phyloP scores from a whole-genome alignment of 139 green algal species.

The Volvox africanus region DNA sequence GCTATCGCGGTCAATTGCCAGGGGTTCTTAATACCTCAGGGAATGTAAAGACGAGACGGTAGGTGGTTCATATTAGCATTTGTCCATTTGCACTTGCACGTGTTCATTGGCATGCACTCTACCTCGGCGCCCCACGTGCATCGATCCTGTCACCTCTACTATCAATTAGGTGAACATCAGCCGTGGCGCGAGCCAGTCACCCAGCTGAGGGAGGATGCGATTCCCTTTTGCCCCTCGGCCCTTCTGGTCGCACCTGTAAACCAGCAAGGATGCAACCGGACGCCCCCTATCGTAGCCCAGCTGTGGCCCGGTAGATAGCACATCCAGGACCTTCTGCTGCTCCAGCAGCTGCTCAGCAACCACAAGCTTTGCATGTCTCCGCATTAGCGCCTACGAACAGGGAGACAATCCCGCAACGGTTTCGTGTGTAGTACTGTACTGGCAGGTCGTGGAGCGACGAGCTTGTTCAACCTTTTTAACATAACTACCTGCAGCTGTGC shows the following conservation, averaged over 20 bases:
- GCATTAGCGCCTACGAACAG: conserved; percentile 12
- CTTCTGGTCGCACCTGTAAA: conserved; percentile 37
- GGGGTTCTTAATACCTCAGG: too few relatives aligned
- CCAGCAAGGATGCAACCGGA: conserved; percentile 17
- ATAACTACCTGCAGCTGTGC: conserved; percentile 20
- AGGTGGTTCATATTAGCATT: too few relatives aligned
- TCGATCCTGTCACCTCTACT: too few relatives aligned
- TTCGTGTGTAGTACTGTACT: not conserved
- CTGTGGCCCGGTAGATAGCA: not conserved
- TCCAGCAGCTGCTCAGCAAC: conserved; percentile 28
- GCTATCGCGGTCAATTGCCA: too few relatives aligned
- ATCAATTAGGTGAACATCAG: too few relatives aligned
- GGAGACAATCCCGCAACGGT: not conserved
- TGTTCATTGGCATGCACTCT: too few relatives aligned
- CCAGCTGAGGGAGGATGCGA: too few relatives aligned
- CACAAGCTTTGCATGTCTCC: conserved; percentile 18
- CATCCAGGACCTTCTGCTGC: conserved; percentile 47
- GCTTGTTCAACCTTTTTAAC: not conserved
- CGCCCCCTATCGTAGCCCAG: conserved; percentile 48
- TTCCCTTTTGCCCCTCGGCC: too few relatives aligned
- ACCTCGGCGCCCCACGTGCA: too few relatives aligned
- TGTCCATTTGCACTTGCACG: too few relatives aligned
- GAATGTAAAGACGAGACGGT: too few relatives aligned
- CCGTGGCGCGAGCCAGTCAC: too few relatives aligned
- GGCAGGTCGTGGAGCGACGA: not conserved